Evolutionary conservation across 169 alveolate genomes (phyloP), one percentile per base, ranked within the genome.

Genomic region (Plasmodium yoelii): DNA sequence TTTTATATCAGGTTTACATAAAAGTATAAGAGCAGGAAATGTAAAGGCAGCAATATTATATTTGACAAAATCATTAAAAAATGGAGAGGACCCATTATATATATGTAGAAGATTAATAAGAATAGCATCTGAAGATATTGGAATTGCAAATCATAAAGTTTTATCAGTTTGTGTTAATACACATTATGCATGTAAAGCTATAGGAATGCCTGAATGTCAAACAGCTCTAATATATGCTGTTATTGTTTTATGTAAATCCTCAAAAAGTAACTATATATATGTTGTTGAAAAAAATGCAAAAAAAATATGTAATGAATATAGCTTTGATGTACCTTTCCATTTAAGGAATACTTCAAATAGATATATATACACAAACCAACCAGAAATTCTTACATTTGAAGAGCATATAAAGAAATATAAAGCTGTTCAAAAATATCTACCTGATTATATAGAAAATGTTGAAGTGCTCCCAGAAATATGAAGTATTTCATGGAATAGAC

Each of bases 181-280:
- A 51, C 90, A 80, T 22, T 80, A 80, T 80, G 90, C 90, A 51
- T 80, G 90, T 44, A 64, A 80, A 63, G 90, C 90, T 51, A 80
- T 80, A 65, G 90, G 90, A 39, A 80, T 80, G 90, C 90, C 90
- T 55, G 90, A 80, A 51, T 80, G 90, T 15, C 90, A 80, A 28
- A 80, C 90, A 26, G 55, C 90, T 19, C 60, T 80, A 67, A 80
- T 80, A 51, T 80, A 80, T 46, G 90, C 90, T 15, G 90, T 80
- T 57, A 67, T 80, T 39, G 90, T 67, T 80, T 80, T 80, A 47
- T 80, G 90, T 60, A 80, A 65, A 67, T 80, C 90, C 6, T 49
- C 90, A 26, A 80, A 80, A 67, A 80, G 90, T 80, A 80, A 80
- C 47, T 80, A 80, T 59, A 65, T 80, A 18, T 80, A 80, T 26